These are phyloP conservation scores for Anisodus tanguticus DNA, from an alignment of 257 asterid genomes.

Conservation along the genomic window DNA sequence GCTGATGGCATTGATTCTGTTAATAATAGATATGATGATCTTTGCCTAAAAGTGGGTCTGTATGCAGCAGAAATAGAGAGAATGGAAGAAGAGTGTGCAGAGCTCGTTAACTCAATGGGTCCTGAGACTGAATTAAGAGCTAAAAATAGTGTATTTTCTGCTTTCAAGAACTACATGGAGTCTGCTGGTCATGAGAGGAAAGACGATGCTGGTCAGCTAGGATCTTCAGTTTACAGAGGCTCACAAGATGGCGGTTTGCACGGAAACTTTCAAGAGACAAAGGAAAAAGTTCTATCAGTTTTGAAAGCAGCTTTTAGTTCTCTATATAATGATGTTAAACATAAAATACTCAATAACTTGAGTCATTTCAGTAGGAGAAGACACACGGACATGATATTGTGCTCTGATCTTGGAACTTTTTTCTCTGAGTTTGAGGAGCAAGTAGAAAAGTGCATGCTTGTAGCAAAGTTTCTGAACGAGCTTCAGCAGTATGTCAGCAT, in stretches of 20 bases:
- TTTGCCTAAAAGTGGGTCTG: slow-evolving; percentile 67
- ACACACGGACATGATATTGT: slow-evolving; percentile 42
- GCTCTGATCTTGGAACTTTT: slow-evolving; percentile 63
- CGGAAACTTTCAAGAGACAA: slow-evolving; percentile 56
- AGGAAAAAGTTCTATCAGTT: slow-evolving; percentile 50
- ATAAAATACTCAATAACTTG: slow-evolving; percentile 51
- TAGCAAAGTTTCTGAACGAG: slow-evolving; percentile 69
- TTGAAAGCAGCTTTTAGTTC: slow-evolving; percentile 61
- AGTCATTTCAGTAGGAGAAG: slow-evolving; percentile 50
- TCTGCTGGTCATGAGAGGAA: slow-evolving; percentile 53
- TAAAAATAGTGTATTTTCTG: slow-evolving; percentile 72
- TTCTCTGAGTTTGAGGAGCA: slow-evolving; percentile 75
- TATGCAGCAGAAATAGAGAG: slow-evolving; percentile 85
- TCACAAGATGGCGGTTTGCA: slow-evolving; percentile 40
- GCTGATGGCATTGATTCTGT: slow-evolving; percentile 54
- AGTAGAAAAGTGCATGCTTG: slow-evolving; percentile 76
- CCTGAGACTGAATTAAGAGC: slow-evolving; percentile 76
- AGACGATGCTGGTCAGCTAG: slow-evolving; percentile 49
- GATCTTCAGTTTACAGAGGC: slow-evolving; percentile 47
- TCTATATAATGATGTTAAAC: slow-evolving; percentile 67
- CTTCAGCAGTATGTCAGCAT: slow-evolving; percentile 56
- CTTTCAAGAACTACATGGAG: slow-evolving; percentile 64
- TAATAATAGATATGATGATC: slow-evolving; percentile 72
- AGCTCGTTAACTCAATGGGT: slow-evolving; percentile 69
- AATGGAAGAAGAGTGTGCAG: slow-evolving; percentile 70